Evolutionary conservation across 2,329 filamentous ascomycete genomes (phyloP).

Genomic region (Parastagonospora nodorum): DNA sequence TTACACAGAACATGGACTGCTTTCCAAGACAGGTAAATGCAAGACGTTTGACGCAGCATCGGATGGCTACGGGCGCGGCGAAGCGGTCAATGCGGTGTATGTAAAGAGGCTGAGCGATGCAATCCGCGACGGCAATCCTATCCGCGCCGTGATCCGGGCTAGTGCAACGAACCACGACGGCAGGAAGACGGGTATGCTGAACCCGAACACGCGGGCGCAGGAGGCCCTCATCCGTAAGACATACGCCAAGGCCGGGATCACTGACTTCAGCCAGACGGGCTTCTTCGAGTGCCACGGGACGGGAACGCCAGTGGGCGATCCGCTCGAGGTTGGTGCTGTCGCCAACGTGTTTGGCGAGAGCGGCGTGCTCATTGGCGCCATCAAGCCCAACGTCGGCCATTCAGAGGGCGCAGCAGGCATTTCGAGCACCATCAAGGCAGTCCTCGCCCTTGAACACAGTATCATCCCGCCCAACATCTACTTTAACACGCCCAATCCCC

Average conservation of each 20-base stretch:
- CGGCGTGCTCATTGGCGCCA: conserved; percentile 18
- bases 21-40: conserved; percentile 18
- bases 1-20: too few relatives aligned
- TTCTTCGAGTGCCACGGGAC: conserved; percentile 46
- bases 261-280: conserved; percentile 4
- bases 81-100: conserved; percentile 32
- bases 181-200: neutral
- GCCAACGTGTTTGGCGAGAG: conserved; percentile 8
- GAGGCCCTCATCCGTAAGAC: neutral
- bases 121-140: conserved; percentile 33
- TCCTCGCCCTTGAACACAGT: conserved; percentile 44
- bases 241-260: neutral
- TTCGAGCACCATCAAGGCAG: conserved; percentile 42
- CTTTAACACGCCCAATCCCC: conserved; percentile 17
- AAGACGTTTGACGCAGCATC: conserved; percentile 27
- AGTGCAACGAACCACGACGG: conserved; percentile 22
- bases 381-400: conserved; percentile 48
- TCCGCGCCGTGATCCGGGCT: conserved; percentile 37
- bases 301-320: conserved; percentile 59
- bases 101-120: conserved; percentile 37
- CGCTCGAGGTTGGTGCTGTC: conserved; percentile 24
- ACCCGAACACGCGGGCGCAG: neutral
- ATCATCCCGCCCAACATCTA: conserved; percentile 35
- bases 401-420: conserved; percentile 27
- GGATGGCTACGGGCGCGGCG: conserved; percentile 33